Percentiles rank a stretch among this genome's conserved stretches.
Conservation (phyloP, 208 protist genomes). For the Leishmania aethiopica region DNA sequence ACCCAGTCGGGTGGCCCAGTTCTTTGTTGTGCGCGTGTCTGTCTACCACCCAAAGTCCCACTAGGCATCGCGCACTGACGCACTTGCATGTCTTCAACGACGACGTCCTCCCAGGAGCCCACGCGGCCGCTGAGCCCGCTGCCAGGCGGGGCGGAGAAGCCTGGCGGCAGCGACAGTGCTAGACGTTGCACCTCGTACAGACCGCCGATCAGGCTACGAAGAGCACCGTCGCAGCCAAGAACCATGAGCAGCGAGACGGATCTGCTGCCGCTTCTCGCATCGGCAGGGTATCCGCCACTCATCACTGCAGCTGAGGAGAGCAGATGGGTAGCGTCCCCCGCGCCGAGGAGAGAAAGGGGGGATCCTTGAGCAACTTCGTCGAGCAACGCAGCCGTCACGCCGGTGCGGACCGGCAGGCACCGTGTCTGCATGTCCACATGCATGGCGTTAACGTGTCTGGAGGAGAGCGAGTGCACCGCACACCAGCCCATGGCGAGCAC, state of each 20-base stretch:
- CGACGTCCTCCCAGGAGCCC: constrained; percentile 9
- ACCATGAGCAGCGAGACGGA: constrained; percentile 52
- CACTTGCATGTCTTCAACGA: constrained; percentile 21
- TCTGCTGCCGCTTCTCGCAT: not conserved
- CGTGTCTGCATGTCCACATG: constrained; percentile 14
- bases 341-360: not conserved
- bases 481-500: constrained; percentile 36
- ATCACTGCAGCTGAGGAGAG: not conserved
- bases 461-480: constrained; percentile 16
- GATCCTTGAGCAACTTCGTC: constrained; percentile 22
- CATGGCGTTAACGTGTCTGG: constrained; percentile 12
- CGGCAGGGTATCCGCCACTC: not conserved
- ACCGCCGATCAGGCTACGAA: constrained; percentile 62
- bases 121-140: not conserved
- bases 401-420: constrained; percentile 36
- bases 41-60: not conserved
- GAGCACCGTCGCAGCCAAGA: constrained; percentile 44
- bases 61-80: constrained; percentile 9
- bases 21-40: not conserved
- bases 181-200: constrained; percentile 56
- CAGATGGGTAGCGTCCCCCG: not conserved
- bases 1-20: not conserved
- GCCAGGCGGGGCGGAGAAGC: not conserved
- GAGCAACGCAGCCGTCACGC: constrained; percentile 23
- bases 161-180: constrained; percentile 6